phyloP scores from a whole-genome alignment of 2,329 filamentous ascomycete genomes.

The Penicillium brevicompactum region DNA sequence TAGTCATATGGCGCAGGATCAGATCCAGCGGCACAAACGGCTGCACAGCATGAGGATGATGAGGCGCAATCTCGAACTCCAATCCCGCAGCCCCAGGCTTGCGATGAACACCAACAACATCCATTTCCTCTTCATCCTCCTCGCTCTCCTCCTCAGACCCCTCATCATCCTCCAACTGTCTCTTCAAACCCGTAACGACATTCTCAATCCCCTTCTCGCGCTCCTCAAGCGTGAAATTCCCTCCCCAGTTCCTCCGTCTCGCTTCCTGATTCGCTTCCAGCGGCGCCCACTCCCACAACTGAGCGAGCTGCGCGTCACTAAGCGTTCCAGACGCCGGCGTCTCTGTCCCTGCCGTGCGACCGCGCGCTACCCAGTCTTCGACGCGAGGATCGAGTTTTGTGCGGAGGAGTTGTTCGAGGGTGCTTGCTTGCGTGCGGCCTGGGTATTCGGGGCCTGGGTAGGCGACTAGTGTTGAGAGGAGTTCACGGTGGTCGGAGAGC shows the following conservation, averaged over 20 bases:
- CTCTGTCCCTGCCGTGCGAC: constrained; percentile 49
- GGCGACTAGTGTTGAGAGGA: constrained; percentile 70
- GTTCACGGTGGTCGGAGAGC: constrained; percentile 64
- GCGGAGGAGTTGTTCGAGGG: constrained; percentile 71
- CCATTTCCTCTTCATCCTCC: constrained; percentile 53
- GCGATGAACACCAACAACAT: constrained; percentile 40
- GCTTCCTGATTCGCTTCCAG: constrained; percentile 50
- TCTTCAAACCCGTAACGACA: constrained; percentile 70
- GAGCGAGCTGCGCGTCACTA: constrained; percentile 54
- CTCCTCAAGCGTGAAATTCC: constrained; percentile 73
- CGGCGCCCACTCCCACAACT: constrained; percentile 62
- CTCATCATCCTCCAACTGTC: constrained; percentile 59
- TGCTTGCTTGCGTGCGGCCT: constrained; percentile 62
- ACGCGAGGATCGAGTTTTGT: constrained; percentile 82
- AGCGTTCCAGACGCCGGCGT: constrained; percentile 22
- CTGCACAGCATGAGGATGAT: constrained; percentile 23
- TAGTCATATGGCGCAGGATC: constrained; percentile 55
- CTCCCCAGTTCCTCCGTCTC: constrained; percentile 55
- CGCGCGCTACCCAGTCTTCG: constrained; percentile 71
- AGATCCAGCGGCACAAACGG: constrained; percentile 48
- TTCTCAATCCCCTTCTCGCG: constrained; percentile 66
- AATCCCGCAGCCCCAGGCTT: constrained; percentile 34
- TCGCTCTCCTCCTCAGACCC: constrained; percentile 48
- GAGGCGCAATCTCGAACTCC: constrained; percentile 39
- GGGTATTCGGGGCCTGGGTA: constrained; percentile 77